These are phyloP conservation scores for Beauveria bassiana DNA, from an alignment of 2,329 filamentous ascomycete genomes.

Conservation along the genomic window DNA sequence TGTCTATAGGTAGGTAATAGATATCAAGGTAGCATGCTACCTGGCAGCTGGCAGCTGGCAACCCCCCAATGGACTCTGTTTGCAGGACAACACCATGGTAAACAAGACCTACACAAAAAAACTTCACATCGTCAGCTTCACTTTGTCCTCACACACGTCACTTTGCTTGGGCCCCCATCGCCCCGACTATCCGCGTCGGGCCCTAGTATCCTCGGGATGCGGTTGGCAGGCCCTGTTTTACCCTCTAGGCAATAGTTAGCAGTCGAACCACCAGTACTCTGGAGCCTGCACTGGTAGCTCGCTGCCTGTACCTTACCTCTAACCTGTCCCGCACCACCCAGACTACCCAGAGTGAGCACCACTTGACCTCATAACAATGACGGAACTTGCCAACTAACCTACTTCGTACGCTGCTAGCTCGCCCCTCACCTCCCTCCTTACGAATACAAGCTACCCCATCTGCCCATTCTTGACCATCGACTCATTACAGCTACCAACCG, in stretches of 20 bases:
- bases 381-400: background rate
- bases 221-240: background rate
- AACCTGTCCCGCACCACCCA: background rate
- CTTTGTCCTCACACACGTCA: background rate
- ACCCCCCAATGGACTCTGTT: background rate
- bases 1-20: background rate
- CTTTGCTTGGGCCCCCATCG: background rate
- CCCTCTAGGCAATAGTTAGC: background rate
- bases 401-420: background rate
- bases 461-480: conserved; percentile 1
- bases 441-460: background rate
- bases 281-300: no score
- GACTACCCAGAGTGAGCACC: background rate
- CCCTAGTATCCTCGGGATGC: background rate
- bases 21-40: background rate
- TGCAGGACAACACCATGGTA: background rate
- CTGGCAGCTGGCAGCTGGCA: background rate
- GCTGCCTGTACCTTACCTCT: background rate
- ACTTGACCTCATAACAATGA: conserved; percentile 8
- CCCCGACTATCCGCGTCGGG: background rate
- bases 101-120: background rate
- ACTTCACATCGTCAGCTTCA: background rate
- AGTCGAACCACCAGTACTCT: background rate
- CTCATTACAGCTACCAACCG: background rate
- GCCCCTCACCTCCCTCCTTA: conserved; percentile 6